Conservation (phyloP, 306 rosid species). For the Prinsepia uniflora region DNA sequence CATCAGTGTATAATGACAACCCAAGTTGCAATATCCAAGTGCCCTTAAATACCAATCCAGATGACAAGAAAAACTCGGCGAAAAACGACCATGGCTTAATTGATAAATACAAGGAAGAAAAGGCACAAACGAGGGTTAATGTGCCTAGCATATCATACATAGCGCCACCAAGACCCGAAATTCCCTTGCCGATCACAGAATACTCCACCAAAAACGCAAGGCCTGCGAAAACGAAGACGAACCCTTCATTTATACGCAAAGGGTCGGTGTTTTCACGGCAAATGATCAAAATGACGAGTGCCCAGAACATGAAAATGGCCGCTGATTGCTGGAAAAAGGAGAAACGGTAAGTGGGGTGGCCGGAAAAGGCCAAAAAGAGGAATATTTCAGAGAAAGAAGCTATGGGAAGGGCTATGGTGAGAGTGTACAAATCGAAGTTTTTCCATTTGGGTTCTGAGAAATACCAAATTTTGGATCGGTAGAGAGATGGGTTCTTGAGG, state of each 20-base stretch:
- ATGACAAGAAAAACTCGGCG: constrained; percentile 68
- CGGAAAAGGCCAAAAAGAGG: constrained; percentile 56
- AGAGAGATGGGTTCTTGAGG: constrained; percentile 65
- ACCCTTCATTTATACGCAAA: constrained; percentile 32
- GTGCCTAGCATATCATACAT: constrained; percentile 53
- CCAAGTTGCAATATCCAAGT: constrained; percentile 81
- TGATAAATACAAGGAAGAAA: constrained; percentile 55
- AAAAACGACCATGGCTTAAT: constrained; percentile 56
- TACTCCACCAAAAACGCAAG: constrained; percentile 33
- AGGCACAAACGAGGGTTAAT: constrained; percentile 60
- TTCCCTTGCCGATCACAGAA: constrained; percentile 48
- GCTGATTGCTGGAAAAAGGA: constrained; percentile 64
- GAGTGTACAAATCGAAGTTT: constrained; percentile 60
- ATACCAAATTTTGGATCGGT: constrained; percentile 71
- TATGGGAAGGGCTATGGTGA: constrained; percentile 58
- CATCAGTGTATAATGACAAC: constrained; percentile 63
- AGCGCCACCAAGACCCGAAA: constrained; percentile 49
- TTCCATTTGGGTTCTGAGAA: constrained; percentile 70
- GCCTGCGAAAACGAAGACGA: constrained; percentile 36
- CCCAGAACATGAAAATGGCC: constrained; percentile 61
- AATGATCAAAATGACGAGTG: constrained; percentile 42
- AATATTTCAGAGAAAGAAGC: constrained; percentile 64
- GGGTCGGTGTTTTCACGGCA: constrained; percentile 38
- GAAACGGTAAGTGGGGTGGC: constrained; percentile 60
- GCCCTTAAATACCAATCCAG: constrained; percentile 68